phyloP scores from a whole-genome alignment of 176 grass and related monocot genomes.

The Aegilops longissima region DNA sequence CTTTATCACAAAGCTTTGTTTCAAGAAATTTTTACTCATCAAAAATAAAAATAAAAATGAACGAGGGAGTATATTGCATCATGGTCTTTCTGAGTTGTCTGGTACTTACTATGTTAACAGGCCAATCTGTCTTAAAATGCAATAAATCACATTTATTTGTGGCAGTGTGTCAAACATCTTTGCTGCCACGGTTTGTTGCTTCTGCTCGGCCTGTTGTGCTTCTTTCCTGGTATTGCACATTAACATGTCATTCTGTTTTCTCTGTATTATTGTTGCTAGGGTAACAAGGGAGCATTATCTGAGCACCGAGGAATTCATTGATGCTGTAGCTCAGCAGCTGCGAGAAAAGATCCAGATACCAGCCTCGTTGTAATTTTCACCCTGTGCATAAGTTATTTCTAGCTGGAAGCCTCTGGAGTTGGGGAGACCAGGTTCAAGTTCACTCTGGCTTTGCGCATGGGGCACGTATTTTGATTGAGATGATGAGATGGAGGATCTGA shows the following conservation, averaged over 20 bases:
- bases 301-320: slow-evolving; percentile 83
- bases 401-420: background rate
- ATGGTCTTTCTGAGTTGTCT: background rate
- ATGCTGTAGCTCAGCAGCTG: slow-evolving; percentile 66
- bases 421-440: background rate
- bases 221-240: background rate
- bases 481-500: background rate
- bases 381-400: background rate
- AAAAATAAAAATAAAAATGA: background rate
- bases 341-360: slow-evolving; percentile 50
- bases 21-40: background rate
- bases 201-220: background rate
- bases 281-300: slow-evolving; percentile 78
- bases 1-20: background rate
- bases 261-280: slow-evolving; percentile 40
- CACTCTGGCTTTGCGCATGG: background rate
- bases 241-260: slow-evolving; percentile 7
- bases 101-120: no score
- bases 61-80: background rate
- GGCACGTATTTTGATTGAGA: slow-evolving; percentile 22
- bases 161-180: background rate
- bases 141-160: background rate
- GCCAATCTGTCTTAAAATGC: background rate
- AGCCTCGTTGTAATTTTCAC: slow-evolving; percentile 23
- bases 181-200: background rate